Conservation (phyloP, 345 rosid genomes). For the Zanthoxylum bungeanum region DNA sequence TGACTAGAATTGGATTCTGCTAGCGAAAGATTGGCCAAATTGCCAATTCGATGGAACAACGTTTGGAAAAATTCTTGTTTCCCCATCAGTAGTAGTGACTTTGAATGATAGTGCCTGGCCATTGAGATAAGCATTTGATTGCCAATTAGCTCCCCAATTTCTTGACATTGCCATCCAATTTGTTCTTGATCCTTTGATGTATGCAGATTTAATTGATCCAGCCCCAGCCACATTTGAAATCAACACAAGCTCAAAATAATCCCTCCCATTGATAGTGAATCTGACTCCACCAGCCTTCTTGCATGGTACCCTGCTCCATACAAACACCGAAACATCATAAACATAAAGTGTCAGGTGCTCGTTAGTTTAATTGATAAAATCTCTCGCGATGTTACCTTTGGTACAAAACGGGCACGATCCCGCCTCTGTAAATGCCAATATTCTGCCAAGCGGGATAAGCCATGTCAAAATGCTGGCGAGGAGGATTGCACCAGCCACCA, state of each 20-base stretch:
- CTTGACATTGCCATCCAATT: constrained; percentile 86
- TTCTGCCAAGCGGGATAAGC: constrained; percentile 93
- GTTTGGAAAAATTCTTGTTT: constrained; percentile 36
- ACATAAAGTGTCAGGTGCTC: not conserved
- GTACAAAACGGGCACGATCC: constrained; percentile 79
- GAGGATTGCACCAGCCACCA: constrained; percentile 99
- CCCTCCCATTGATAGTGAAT: constrained; percentile 74
- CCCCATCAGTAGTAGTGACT: constrained; percentile 71
- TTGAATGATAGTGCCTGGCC: constrained; percentile 78
- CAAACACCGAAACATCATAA: not conserved
- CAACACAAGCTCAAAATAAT: constrained; percentile 79
- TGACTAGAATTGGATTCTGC: constrained; percentile 40
- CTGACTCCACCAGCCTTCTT: constrained; percentile 81
- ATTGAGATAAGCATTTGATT: constrained; percentile 74
- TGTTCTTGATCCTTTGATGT: constrained; percentile 71
- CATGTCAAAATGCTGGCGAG: constrained; percentile 94
- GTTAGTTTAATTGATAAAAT: not conserved
- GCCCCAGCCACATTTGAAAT: constrained; percentile 72
- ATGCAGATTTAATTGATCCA: constrained; percentile 65
- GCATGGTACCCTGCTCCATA: constrained; percentile 72
- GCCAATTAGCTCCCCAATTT: constrained; percentile 98
- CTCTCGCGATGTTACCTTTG: constrained; percentile 48
- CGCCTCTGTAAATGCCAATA: constrained; percentile 80
- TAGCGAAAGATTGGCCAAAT: constrained; percentile 65
- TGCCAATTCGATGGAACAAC: constrained; percentile 66